These are phyloP conservation scores for Irpex sp. DNA, from an alignment of 1,284 basidiomycete genomes.

Conservation along the genomic window DNA sequence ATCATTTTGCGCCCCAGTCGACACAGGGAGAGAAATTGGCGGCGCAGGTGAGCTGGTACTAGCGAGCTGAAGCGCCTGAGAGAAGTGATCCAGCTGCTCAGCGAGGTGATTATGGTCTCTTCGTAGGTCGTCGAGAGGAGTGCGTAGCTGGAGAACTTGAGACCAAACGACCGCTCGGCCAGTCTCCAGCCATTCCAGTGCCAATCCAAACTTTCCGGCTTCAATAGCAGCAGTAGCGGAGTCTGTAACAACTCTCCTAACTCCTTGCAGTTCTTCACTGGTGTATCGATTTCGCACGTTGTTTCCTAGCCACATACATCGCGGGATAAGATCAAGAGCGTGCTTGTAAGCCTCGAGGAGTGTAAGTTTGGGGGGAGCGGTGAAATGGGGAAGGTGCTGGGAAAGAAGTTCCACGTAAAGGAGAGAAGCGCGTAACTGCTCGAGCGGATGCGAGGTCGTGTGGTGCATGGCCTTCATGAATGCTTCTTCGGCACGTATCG, in stretches of 20 bases:
- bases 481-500: background rate
- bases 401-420: background rate
- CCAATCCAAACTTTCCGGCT: background rate
- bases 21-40: background rate
- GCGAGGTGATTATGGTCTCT: background rate
- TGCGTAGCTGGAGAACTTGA: background rate
- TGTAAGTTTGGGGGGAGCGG: background rate
- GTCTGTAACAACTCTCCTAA: background rate
- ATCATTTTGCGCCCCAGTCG: too few relatives aligned
- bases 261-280: background rate
- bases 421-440: background rate
- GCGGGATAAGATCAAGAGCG: background rate
- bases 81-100: background rate
- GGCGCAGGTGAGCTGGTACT: background rate
- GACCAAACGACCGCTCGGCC: background rate
- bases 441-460: background rate
- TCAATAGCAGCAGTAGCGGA: background rate
- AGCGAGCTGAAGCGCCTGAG: background rate
- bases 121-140: background rate
- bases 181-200: background rate
- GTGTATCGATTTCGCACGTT: background rate
- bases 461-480: background rate
- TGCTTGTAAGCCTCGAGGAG: background rate
- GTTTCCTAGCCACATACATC: background rate
- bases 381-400: background rate